Base-by-base conservation (phyloP, 2,329 filamentous ascomycete genomes). In the Epichloe bromicola region DNA sequence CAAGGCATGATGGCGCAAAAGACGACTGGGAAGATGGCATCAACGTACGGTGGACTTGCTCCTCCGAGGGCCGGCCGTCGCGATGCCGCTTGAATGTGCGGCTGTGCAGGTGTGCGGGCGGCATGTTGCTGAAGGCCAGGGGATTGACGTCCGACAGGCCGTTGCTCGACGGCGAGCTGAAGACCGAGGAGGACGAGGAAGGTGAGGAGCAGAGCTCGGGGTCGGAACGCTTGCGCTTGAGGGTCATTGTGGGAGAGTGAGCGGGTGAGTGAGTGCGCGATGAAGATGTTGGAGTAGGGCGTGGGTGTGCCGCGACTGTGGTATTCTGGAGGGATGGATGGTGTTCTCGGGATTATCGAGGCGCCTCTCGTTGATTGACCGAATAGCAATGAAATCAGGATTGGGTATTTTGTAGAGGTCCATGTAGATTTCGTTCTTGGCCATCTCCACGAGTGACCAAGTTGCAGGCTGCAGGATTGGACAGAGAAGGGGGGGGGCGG, bases 141-240 rank as follows among this genome's bases (percentile, higher is more conserved):
- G 61, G 60, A 44, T 55, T 54, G 51, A 67, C 62, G 54, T 66
- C 62, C 54, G 68, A 64, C 26, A 58, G 60, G 33, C 66, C 58
- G 47, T 62, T 54, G 54, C 48, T 51, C 41, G 52, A 47, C 45
- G 53, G 51, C 40, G 55, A 57, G 5, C 63, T 57, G 33, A 67
- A 65, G 55, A 20, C 70, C 42, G 70, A 68, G 53, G 67, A 69
- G 42, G 72, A 68, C 10, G 75, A 64, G 6, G 63, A 65, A 48
- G 70, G 72, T 37, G 70, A 70, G 37, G 70, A 67, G 46, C 72
- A 75, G 53, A 80, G 67, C 61, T 80, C 77, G 20, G 76, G 77
- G 51, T 75, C 71, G 58, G 79, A 83, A 42, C 79, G 74, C 70
- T 83, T 84, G 65, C 80, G 79, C 63, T 83, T 84, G 60, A 80